Evolutionary conservation across 2,329 filamentous ascomycete species (phyloP), one percentile per base, ranked within the genome.

Genomic region (Talaromyces marneffei): DNA sequence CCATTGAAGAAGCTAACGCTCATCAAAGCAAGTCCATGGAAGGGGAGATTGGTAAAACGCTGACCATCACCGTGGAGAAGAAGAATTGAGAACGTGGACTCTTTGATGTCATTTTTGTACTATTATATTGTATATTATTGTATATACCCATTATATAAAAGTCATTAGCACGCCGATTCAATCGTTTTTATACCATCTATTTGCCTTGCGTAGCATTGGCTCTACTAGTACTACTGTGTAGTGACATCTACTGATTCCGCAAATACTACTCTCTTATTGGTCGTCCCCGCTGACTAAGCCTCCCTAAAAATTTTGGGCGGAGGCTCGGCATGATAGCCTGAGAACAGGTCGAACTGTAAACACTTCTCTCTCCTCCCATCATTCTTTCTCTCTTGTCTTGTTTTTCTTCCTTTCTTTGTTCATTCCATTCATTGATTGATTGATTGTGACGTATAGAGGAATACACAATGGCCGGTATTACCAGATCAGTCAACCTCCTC

Each of bases 401-500:
- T 59, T 48, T n/a, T 54, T 42, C 55, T n/a, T n/a, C n/a, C 55
- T 58, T 57, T 44, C 39, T 55, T 62, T 46, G 39, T 62, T 39
- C 59, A n/a, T 58, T 55, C 37, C 14, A 35, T 62, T 57, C 67
- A 66, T 66, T 62, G 61, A 66, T 70, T 66, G 63, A 66, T 70
- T 66, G 63, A 65, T 71, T 70, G 62, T 66, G 64, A 68, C 69
- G 66, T 66, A 70, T 68, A 74, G 81, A 89, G 77, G 73, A 59
- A 40, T 55, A 25, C 52, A 55, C 35, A 40, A 96, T 95, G 90
- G 87, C 91, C 78, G 84, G 85, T 74, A 86, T 94, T 74, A 85
- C 91, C 76, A 87, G 91, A 82, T 86, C 88, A 65, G 74, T 91
- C 71, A 85, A 86, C 78, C 88, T 91, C 71, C 87, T 96, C 72